Conservation (phyloP, 768 basidiomycete genomes). For the Tulasnella sp. region DNA sequence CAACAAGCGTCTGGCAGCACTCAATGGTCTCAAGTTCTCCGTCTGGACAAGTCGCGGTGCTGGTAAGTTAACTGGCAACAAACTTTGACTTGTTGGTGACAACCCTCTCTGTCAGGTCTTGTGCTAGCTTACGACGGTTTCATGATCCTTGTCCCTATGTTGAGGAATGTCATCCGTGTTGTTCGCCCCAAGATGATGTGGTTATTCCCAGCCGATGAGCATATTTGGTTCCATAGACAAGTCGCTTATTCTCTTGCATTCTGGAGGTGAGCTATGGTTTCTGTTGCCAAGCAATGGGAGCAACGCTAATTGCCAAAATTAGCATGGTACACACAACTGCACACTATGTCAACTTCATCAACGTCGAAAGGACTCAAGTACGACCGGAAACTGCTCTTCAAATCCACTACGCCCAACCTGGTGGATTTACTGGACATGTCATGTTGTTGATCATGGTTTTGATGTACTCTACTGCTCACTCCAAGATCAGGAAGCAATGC, state of each 20-base stretch:
- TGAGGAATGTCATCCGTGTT: conserved; percentile 76
- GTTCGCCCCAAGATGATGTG: conserved; percentile 69
- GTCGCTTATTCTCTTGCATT: conserved; percentile 91
- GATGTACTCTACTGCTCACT: conserved; percentile 85
- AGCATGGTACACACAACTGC: conserved; percentile 79
- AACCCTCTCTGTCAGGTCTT: conserved; percentile 34
- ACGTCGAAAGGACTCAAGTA: conserved; percentile 78
- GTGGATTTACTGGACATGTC: conserved; percentile 90
- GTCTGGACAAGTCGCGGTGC: conserved; percentile 89
- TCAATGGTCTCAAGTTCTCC: conserved; percentile 69
- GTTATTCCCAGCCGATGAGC: conserved; percentile 86
- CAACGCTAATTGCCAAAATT: neutral
- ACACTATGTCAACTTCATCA: conserved; percentile 89
- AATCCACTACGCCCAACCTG: conserved; percentile 80
- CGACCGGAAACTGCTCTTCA: conserved; percentile 61
- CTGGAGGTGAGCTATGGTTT: conserved; percentile 38
- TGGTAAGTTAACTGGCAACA: conserved; percentile 23
- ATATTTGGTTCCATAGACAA: conserved; percentile 91
- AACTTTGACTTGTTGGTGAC: neutral
- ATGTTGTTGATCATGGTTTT: conserved; percentile 90
- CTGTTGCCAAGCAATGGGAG: neutral
- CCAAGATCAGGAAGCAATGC: conserved; percentile 74
- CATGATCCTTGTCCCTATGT: conserved; percentile 76
- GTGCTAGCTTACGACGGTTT: conserved; percentile 78
- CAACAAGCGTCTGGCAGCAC: conserved; percentile 50